Percentiles rank a stretch among this genome's conserved stretches.
These are phyloP conservation scores for Hypoxylon cercidicola DNA, from an alignment of 495 filamentous ascomycete genomes.

Conservation along the genomic window DNA sequence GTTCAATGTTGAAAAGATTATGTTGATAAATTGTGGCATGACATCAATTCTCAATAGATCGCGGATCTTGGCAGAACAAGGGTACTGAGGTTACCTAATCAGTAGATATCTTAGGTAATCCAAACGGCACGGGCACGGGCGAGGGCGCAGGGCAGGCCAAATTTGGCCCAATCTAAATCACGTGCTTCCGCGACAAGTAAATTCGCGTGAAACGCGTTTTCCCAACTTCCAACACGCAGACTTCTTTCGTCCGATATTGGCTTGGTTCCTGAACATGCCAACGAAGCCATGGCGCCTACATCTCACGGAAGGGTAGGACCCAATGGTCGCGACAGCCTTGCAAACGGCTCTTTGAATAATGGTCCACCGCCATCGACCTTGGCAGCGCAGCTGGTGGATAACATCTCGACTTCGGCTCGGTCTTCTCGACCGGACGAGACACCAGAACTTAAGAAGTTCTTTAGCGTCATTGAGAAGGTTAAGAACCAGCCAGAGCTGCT, in stretches of 20 bases:
- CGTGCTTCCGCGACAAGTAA: conserved; percentile 35
- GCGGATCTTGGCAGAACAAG: background rate
- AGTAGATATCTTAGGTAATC: too few species aligned
- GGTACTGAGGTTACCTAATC: conserved; percentile 3
- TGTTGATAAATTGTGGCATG: conserved; percentile 5
- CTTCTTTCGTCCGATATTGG: conserved; percentile 7
- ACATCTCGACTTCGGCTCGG: conserved; percentile 56
- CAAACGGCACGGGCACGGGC: too few species aligned
- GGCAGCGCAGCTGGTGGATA: conserved; percentile 71
- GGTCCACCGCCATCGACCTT: conserved; percentile 72
- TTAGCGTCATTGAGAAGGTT: conserved; percentile 52
- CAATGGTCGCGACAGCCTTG: conserved; percentile 33
- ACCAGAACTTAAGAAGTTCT: conserved; percentile 55
- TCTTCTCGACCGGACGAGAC: conserved; percentile 55
- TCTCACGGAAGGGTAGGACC: conserved; percentile 44
- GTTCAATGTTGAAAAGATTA: background rate
- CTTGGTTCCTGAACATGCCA: conserved; percentile 22
- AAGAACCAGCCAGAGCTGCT: conserved; percentile 54
- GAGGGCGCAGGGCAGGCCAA: too few species aligned
- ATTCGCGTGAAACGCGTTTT: conserved; percentile 33
- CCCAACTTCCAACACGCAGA: conserved; percentile 15
- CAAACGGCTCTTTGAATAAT: conserved; percentile 31
- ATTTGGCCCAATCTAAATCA: conserved; percentile 10
- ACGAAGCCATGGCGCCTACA: conserved; percentile 48
- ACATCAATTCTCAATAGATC: conserved; percentile 5